Evolutionary conservation across 1,284 basidiomycete genomes (phyloP), one percentile per base, ranked within the genome.

Genomic region (Rhizoctonia solani): DNA sequence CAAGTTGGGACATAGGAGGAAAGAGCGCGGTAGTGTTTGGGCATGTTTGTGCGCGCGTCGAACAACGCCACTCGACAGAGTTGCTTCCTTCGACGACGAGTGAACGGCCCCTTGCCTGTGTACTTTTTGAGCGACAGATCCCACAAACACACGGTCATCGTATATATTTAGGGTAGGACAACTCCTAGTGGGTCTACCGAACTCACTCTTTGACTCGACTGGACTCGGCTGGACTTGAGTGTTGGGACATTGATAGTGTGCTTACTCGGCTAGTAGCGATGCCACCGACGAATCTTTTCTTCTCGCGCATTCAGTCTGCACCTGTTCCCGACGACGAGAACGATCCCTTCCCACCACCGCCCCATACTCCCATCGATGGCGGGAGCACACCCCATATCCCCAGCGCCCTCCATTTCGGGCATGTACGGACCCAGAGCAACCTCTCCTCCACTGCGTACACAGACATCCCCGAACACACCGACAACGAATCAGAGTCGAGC

Each of bases 401-500:
- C 37, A 47, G 37, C 3, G 37, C 39, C 29, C n/a, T 59, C 9
- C 41, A 46, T 29, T 61, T 32, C n/a, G 58, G 58, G 11, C 58
- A 61, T 23, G 47, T 47, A 25, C 58, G 58, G 27, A 61, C 58
- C n/a, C 58, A 61, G 42, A 50, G 46, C 3, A 61, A 61, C 25
- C 47, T 61, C 21, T 61, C 58, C 30, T 61, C n/a, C n/a, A n/a
- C 58, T 30, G 58, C 46, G 19, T 61, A 61, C 44, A 61, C 58
- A 32, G 58, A 61, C 21, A 50, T 61, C 6, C 58, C 58, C 29
- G 58, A 61, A 25, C 58, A 61, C 32, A 61, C 58, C 30, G 58
- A 61, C 58, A 61, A 61, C 47, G 58, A 61, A 32, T 61, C 58
- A n/a, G 58, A 61, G 47, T 61, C 58, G 58, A 61, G 58, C 46